Evolutionary conservation across 78 protist genomes (phyloP).

Genomic region (Monosiga brevicollis): DNA sequence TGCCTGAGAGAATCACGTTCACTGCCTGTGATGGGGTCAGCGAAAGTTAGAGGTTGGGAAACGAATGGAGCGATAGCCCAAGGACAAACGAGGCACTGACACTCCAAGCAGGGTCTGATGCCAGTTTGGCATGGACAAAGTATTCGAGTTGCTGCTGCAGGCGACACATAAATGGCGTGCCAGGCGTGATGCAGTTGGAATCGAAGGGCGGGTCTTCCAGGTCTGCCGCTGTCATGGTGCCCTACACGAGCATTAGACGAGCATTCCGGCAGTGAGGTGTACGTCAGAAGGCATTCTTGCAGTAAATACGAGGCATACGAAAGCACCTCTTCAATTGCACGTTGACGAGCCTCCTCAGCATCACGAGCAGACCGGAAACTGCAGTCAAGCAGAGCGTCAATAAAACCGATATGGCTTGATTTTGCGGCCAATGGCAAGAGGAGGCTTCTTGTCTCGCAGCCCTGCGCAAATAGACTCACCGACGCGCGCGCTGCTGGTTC

Average conservation of each 20-base stretch:
- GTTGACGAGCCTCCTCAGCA: too few relatives aligned
- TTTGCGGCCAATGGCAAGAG: too few relatives aligned
- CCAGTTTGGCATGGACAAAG: neutral
- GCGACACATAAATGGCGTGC: constrained; percentile 63
- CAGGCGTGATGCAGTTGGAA: constrained; percentile 92
- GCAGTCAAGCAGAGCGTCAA: neutral
- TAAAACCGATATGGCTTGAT: neutral
- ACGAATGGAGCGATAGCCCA: too few relatives aligned
- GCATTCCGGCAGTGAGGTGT: too few relatives aligned
- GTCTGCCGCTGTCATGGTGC: too few relatives aligned
- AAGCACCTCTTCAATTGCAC: neutral
- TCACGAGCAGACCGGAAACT: neutral
- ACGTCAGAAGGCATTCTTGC: too few relatives aligned
- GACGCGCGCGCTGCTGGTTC: constrained; percentile 88
- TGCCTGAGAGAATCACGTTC: constrained; percentile 30
- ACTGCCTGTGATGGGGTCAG: too few relatives aligned
- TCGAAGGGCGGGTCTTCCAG: constrained; percentile 82
- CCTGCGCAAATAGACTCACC: too few relatives aligned
- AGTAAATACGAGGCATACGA: neutral
- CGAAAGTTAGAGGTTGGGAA: too few relatives aligned
- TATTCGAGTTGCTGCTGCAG: constrained; percentile 1
- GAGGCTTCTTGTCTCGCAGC: constrained; percentile 1
- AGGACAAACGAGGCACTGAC: too few relatives aligned
- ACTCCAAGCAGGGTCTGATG: neutral
- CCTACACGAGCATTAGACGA: too few relatives aligned